phyloP scores from a whole-genome alignment of 371 early-diverging fungal species.

The Mucor plumbeus region DNA sequence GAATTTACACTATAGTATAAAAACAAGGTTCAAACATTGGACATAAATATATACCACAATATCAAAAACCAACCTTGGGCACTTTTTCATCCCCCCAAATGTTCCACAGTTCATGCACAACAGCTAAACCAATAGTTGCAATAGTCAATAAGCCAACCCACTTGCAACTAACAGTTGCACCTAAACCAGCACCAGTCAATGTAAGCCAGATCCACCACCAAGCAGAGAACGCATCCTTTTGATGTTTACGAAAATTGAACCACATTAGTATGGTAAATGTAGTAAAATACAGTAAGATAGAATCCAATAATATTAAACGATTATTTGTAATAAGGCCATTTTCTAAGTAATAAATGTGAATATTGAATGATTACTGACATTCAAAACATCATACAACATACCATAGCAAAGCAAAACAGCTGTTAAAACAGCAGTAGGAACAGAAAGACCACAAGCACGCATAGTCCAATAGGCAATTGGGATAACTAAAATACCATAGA shows the following conservation, averaged over 20 bases:
- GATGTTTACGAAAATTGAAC: slow-evolving; percentile 75
- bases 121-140: slow-evolving; percentile 82
- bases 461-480: slow-evolving; percentile 52
- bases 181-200: slow-evolving; percentile 69
- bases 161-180: slow-evolving; percentile 72
- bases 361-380: background rate
- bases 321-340: slow-evolving; percentile 89
- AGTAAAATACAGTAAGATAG: slow-evolving; percentile 85
- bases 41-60: background rate
- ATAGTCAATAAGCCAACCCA: slow-evolving; percentile 92
- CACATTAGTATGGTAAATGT: slow-evolving; percentile 75
- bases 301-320: slow-evolving; percentile 89
- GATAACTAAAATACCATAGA: slow-evolving; percentile 43
- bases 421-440: slow-evolving; percentile 39
- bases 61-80: slow-evolving; percentile 35
- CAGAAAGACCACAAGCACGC: slow-evolving; percentile 42
- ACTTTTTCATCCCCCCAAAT: slow-evolving; percentile 69
- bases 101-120: slow-evolving; percentile 83
- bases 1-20: slow-evolving; percentile 52
- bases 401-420: slow-evolving; percentile 53
- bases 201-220: slow-evolving; percentile 77
- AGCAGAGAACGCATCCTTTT: slow-evolving; percentile 60
- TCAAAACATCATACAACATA: slow-evolving; percentile 17
- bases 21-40: no score
- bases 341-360: slow-evolving; percentile 51